Base-by-base conservation (phyloP, 805 yeast genomes). In the Pichia nanzhaoensis region DNA sequence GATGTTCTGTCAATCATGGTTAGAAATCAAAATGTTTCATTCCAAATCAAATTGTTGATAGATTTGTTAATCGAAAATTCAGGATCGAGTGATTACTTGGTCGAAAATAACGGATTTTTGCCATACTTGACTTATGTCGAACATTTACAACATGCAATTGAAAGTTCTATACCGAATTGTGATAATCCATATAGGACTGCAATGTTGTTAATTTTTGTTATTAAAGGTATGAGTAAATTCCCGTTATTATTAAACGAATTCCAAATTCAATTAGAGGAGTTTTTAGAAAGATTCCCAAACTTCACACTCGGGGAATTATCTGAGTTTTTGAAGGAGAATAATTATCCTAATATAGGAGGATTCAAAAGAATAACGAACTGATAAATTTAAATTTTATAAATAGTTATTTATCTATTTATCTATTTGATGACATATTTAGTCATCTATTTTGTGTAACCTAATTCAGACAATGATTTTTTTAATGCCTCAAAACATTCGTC, bases 401-500 rank as follows among this genome's bases (percentile, higher is more conserved):
- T n/a, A n/a, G n/a, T n/a, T n/a, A n/a, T n/a, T n/a, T n/a, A n/a
- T n/a, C n/a, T n/a, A n/a, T n/a, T n/a, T n/a, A n/a, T n/a, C n/a
- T n/a, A n/a, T n/a, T n/a, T n/a, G n/a, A n/a, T n/a, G n/a, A 17
- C 16, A 16, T 18, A 17, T 37, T 6, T 37, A n/a, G n/a, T n/a
- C n/a, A 20, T 28, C 34, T 42, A 24, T n/a, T 36, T 40, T 18
- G 17, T 20, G 27, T 64, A 65, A 21, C 71, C 70, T 40, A 69
- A 56, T 47, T 70, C 71, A 21, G 46, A 55, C 49, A 73, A 60
- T 16, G 76, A 57, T 39, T 64, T 66, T 51, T 71, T 69, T 45
- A 79, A 67, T 22, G 74, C 75, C 27, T 64, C 60, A 48, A 72
- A 67, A 34, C 75, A 76, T 45, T 61, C 61, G 46, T 74, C 77